phyloP scores from a whole-genome alignment of 2,329 filamentous ascomycete species.

The Nemania abortiva region DNA sequence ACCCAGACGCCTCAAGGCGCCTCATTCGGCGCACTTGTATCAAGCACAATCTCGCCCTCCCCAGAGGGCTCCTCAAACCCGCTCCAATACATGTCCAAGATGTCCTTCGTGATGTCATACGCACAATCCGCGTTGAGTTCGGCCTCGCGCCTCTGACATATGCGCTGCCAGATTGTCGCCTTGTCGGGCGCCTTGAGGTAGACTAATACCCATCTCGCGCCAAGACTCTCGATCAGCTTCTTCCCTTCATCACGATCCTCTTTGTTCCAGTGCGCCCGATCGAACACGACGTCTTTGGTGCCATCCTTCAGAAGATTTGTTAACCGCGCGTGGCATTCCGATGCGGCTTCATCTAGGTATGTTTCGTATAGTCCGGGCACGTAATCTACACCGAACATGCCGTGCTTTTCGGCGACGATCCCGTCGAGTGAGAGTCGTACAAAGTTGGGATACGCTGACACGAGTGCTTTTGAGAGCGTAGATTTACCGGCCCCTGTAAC shows the following conservation, averaged over 20 bases:
- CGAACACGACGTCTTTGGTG: slow-evolving; percentile 47
- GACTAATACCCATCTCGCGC: slow-evolving; percentile 50
- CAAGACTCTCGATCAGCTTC: slow-evolving; percentile 42
- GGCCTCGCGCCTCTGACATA: slow-evolving; percentile 45
- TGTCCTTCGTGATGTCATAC: slow-evolving; percentile 40
- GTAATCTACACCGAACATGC: slow-evolving; percentile 49
- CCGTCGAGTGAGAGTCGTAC: slow-evolving; percentile 47
- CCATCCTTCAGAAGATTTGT: slow-evolving; percentile 34
- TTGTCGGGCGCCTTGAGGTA: slow-evolving; percentile 47
- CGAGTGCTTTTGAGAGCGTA: slow-evolving; percentile 47
- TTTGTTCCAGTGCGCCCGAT: slow-evolving; percentile 51
- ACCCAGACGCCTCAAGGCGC: neutral
- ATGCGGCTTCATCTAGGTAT: slow-evolving; percentile 44
- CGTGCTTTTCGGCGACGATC: slow-evolving; percentile 44
- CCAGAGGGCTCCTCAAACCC: slow-evolving; percentile 42
- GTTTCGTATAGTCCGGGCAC: slow-evolving; percentile 39
- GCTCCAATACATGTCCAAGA: slow-evolving; percentile 43
- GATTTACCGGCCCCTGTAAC: slow-evolving; percentile 49
- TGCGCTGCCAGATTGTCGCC: slow-evolving; percentile 49
- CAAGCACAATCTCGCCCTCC: slow-evolving; percentile 43
- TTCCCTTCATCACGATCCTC: slow-evolving; percentile 51
- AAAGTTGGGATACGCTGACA: slow-evolving; percentile 43
- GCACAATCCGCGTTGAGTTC: slow-evolving; percentile 50
- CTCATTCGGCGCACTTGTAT: slow-evolving; percentile 28
- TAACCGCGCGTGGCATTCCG: slow-evolving; percentile 28